Evolutionary conservation across 768 basidiomycete species (phyloP).

Genomic region (Amyloporia xantha): DNA sequence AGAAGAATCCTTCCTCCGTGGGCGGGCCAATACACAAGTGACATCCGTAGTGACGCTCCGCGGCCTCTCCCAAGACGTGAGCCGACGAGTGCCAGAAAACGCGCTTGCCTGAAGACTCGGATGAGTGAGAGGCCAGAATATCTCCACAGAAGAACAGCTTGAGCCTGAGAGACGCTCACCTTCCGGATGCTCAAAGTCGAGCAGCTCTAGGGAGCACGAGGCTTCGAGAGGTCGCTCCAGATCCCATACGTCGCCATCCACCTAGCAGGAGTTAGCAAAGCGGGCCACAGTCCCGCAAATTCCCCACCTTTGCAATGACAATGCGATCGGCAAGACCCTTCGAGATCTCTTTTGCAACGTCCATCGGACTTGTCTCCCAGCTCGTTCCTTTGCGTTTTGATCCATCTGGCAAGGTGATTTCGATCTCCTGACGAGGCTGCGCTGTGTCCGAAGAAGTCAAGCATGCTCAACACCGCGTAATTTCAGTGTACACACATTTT

Average conservation of each 20-base stretch:
- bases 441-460: constrained; percentile 33
- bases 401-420: constrained; percentile 82
- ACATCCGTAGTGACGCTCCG: constrained; percentile 94
- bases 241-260: constrained; percentile 88
- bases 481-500: constrained; percentile 62
- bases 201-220: constrained; percentile 70
- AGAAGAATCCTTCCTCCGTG: constrained; percentile 98
- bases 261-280: constrained; percentile 36
- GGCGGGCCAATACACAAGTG: constrained; percentile 97
- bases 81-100: constrained; percentile 99
- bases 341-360: constrained; percentile 81
- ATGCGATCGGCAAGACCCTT: constrained; percentile 82
- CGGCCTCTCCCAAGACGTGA: constrained; percentile 94
- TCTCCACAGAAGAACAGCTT: too few species aligned
- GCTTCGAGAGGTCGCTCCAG: constrained; percentile 90
- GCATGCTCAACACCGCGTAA: too few species aligned
- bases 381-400: constrained; percentile 75
- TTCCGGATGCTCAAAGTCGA: constrained; percentile 92
- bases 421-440: constrained; percentile 80
- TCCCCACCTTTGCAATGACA: constrained; percentile 90
- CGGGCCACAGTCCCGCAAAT: neutral
- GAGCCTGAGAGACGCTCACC: too few species aligned
- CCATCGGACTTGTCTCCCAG: constrained; percentile 94
- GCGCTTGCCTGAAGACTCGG: constrained; percentile 64
- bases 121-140: constrained; percentile 1